phyloP scores from a whole-genome alignment of 257 asterid species.

The Plantago ovata region DNA sequence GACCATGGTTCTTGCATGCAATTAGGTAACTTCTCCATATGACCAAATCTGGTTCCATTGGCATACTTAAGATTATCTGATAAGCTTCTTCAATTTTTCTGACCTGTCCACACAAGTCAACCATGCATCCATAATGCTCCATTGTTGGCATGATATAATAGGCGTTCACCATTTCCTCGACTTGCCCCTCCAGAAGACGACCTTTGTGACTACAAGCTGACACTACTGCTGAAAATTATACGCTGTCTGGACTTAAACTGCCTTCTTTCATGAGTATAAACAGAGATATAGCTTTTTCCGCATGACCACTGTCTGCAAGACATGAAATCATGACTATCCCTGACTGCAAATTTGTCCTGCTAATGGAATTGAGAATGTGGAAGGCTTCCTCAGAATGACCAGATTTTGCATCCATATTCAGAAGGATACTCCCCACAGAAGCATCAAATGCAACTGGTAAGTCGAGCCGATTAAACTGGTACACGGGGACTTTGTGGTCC shows the following conservation, averaged over 20 bases:
- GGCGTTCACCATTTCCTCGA: conserved; percentile 49
- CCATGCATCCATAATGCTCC: conserved; percentile 83
- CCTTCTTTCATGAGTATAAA: conserved; percentile 56
- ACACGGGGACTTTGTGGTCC: too few relatives aligned
- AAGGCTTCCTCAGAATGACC: conserved; percentile 54
- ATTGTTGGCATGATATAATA: too few relatives aligned
- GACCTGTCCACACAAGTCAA: conserved; percentile 65
- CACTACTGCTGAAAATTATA: conserved; percentile 56
- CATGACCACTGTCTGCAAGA: conserved; percentile 55
- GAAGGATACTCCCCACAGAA: conserved; percentile 57
- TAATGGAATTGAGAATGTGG: conserved; percentile 36
- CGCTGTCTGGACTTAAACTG: conserved; percentile 54
- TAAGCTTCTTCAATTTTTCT: conserved; percentile 70
- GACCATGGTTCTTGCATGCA: too few relatives aligned
- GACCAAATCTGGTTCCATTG: too few relatives aligned
- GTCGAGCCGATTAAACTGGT: too few relatives aligned
- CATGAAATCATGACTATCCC: conserved; percentile 77
- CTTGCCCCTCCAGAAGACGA: conserved; percentile 42
- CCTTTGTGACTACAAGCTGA: conserved; percentile 75
- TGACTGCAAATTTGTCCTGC: conserved; percentile 42
- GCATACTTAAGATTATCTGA: conserved; percentile 36
- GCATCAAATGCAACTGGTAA: conserved; percentile 41
- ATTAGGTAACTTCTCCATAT: too few relatives aligned
- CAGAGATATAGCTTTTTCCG: conserved; percentile 50
- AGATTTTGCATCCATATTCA: conserved; percentile 61